Evolutionary conservation across 805 yeast species (phyloP).

Genomic region (Blastobotrys attinorum): DNA sequence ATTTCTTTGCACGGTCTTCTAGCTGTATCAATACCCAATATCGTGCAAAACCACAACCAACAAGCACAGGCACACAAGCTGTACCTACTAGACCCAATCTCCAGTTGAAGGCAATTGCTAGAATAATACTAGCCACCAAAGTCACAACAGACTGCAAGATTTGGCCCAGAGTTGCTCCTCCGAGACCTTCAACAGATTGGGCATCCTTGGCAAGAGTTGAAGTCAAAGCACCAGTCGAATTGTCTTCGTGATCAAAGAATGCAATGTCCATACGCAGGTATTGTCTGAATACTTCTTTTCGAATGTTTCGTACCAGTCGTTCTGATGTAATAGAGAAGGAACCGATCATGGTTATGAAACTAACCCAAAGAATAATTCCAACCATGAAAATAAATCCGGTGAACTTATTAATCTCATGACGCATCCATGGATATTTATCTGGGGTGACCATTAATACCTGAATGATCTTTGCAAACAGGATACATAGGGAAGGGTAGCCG

Average conservation of each 20-base stretch:
- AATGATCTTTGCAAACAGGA: constrained; percentile 30
- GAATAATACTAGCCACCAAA: constrained; percentile 31
- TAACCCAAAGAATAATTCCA: constrained; percentile 23
- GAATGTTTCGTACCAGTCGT: constrained; percentile 28
- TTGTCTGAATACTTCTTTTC: constrained; percentile 28
- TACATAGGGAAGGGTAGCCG: constrained; percentile 31
- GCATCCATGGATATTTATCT: constrained; percentile 25
- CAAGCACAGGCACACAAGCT: constrained; percentile 31
- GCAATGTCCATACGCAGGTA: constrained; percentile 31
- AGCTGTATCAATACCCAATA: constrained; percentile 27
- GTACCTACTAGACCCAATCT: constrained; percentile 33
- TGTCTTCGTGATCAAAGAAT: constrained; percentile 29
- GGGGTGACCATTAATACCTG: constrained; percentile 28
- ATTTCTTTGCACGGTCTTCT: constrained; percentile 30
- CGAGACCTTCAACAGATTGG: constrained; percentile 33
- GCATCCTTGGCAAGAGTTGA: constrained; percentile 34
- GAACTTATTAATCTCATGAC: constrained; percentile 26
- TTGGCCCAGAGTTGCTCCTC: constrained; percentile 35
- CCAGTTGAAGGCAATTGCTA: constrained; percentile 34
- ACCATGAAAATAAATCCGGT: constrained; percentile 30
- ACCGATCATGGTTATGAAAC: constrained; percentile 18
- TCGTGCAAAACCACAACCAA: constrained; percentile 33
- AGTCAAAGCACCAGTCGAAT: constrained; percentile 32
- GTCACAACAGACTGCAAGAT: constrained; percentile 31
- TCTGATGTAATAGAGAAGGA: constrained; percentile 24